Evolutionary conservation across 345 rosid species (phyloP).

Genomic region (Citrus medica): DNA sequence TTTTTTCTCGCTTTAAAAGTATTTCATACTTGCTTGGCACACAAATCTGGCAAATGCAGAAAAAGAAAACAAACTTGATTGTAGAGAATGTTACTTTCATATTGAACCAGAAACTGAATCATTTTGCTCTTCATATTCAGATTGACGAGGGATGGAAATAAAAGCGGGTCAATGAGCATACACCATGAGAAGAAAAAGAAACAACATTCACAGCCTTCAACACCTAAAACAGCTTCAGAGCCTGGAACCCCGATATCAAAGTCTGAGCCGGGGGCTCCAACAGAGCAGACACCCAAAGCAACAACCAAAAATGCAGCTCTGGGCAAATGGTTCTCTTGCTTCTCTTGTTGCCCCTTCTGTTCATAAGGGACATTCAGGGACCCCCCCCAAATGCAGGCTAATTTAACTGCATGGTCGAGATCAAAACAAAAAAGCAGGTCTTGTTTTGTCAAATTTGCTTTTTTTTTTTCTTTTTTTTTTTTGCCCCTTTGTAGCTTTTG

Average conservation of each 20-base stretch:
- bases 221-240: not conserved
- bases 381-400: not conserved
- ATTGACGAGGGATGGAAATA: constrained; percentile 47
- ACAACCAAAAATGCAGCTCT: constrained; percentile 3
- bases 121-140: constrained; percentile 21
- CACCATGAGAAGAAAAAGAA: constrained; percentile 14
- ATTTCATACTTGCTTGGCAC: not conserved
- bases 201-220: constrained; percentile 8
- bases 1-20: not conserved
- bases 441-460: not conserved
- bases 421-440: not conserved
- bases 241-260: not conserved
- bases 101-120: not conserved
- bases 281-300: constrained; percentile 25
- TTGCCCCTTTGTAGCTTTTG: not conserved
- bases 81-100: not conserved
- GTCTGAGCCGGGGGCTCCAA: constrained; percentile 10
- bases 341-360: constrained; percentile 45
- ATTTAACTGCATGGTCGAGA: not conserved
- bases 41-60: not conserved
- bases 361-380: not conserved
- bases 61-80: not conserved
- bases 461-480: not conserved
- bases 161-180: constrained; percentile 16
- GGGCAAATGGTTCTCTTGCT: constrained; percentile 56